Evolutionary conservation across 805 yeast species (phyloP), one percentile per base, ranked within the genome.

Genomic region (Candida adriatica): DNA sequence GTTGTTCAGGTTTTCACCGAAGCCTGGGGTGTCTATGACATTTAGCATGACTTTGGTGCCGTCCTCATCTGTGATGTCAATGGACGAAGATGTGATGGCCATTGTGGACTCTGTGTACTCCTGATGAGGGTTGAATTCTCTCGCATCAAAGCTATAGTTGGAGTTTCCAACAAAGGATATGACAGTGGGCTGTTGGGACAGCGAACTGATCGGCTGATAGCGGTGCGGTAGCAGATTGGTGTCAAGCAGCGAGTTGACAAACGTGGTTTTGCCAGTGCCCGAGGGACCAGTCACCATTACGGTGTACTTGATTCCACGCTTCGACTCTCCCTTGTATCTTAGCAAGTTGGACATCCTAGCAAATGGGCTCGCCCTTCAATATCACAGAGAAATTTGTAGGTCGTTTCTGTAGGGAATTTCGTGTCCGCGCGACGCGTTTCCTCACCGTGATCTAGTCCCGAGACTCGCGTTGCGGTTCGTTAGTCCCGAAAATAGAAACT

Each of bases 191-290:
- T 53, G 53, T 7, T 48, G 47, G 2, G 49, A 32, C 4, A 54
- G 27, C 1, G 53, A 31, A 11, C 58, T 59, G 8, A 50, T 38
- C 13, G 61, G 62, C 37, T 70, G 67, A 45, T 63, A 80, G 35
- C 74, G 66, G 45, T 79, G 84, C 13, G 76, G 69, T 39, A 81
- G 53, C 23, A 81, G 64, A 35, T 68, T 70, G 24, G 75, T 73
- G 50, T 76, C 82, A 38, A 82, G 55, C 30, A 82, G 52, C 26
- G 82, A 68, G 49, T 82, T 82, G 39, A 81, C 64, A 49, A 82
- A 82, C 0, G 90, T 75, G 14, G 88, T 73, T 51, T 81, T 82
- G 8, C 94, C 94, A 0, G 84, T 71, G 13, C 90, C 90, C 39
- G 76, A 68, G 28, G 73, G 72, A 13, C 94, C 94, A 16, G 77